phyloP scores from a whole-genome alignment of 371 early-diverging fungal species.

The Circinella minor region DNA sequence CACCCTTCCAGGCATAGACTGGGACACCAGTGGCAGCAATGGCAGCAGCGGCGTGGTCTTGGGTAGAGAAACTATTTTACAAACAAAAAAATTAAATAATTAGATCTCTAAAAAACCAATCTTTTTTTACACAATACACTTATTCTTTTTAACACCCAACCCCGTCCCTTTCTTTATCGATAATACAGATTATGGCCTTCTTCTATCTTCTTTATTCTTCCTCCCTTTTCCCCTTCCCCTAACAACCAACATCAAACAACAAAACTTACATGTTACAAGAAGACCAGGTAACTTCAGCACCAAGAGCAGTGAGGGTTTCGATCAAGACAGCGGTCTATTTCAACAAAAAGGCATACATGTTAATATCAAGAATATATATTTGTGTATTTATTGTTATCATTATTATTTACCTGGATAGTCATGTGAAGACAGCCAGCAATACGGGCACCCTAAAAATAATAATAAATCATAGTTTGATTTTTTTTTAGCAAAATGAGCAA shows the following conservation, averaged over 20 bases:
- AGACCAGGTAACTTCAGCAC: constrained; percentile 98
- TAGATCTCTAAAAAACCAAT: neutral
- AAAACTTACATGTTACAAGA: constrained; percentile 90
- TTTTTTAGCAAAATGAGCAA: neutral
- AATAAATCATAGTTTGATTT: neutral
- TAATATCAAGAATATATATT: neutral
- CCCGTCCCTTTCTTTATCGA: neutral
- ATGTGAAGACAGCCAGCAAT: constrained; percentile 99
- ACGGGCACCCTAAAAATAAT: constrained; percentile 79
- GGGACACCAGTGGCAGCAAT: constrained; percentile 86
- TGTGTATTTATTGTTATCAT: neutral
- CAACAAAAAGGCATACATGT: constrained; percentile 28
- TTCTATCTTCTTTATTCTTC: neutral
- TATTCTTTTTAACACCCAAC: too few species aligned
- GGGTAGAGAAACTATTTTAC: constrained; percentile 85
- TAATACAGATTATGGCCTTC: neutral
- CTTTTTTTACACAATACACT: neutral
- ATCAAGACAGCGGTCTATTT: constrained; percentile 95
- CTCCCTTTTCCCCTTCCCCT: neutral
- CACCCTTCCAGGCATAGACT: constrained; percentile 96
- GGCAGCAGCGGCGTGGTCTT: constrained; percentile 95
- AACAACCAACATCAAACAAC: neutral
- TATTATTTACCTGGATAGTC: constrained; percentile 72
- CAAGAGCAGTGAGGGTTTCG: constrained; percentile 94
- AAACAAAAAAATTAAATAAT: neutral